Base-by-base conservation (phyloP, 345 rosid genomes). In the Eucalyptus erythrocorys region DNA sequence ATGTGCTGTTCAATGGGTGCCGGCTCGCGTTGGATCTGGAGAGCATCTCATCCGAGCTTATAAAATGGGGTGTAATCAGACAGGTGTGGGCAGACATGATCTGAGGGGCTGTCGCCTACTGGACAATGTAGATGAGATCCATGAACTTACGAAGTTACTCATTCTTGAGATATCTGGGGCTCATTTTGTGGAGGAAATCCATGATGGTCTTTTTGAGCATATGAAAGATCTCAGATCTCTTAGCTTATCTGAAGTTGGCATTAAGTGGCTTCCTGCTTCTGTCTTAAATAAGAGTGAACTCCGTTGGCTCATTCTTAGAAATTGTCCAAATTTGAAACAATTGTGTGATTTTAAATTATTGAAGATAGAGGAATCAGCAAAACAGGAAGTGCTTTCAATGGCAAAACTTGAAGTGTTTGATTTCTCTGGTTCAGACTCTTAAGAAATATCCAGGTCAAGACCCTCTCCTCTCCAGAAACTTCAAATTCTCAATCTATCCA, bases 251-350 rank as follows among this genome's bases (percentile, higher is more conserved):
- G 88, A 47, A 61, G 24, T 61, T 37, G 88, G 88, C 68, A 24
- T 59, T 37, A 43, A 57, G 61, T 3, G 14, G 49, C 76, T 92
- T 17, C 87, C 92, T 49, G 4, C 43, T 7, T 87, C 92, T 37
- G 89, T 92, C 86, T 88, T 91, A 26, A 30, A 49, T 26, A 66
- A 89, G 85, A 42, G 89, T 66, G 92, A 92, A 37, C 93, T 94
- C 47, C 89, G 64, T 42, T 90, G 93, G 89, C 96, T 96, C 87
- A 71, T 86, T 49, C 85, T 89, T 10, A 93, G 95, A 85, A 94
- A 91, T 61, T 95, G 94, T 90, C 37, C 32, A 47, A 47, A 45
- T 30, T 86, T 96, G 87, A 7, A 47, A 85, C 55, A 8, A 48
- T 49, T 47, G 34, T 43, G 49, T 26, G 86, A 85, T 85, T 50